Evolutionary conservation across 805 yeast species (phyloP).

Genomic region (Candida maesae): DNA sequence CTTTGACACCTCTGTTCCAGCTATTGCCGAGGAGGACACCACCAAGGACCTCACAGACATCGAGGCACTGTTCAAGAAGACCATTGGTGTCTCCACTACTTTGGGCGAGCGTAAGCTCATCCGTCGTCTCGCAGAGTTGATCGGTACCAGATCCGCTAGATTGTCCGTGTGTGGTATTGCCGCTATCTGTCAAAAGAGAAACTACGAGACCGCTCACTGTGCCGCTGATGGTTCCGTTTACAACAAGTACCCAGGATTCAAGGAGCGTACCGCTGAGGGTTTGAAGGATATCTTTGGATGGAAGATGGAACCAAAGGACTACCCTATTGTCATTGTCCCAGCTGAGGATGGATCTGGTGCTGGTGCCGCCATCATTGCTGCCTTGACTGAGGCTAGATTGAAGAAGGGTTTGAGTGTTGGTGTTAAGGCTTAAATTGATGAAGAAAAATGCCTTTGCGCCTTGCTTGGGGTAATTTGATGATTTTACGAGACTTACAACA

Average conservation of each 20-base stretch:
- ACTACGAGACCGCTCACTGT: constrained; percentile 70
- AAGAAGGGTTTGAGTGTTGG: constrained; percentile 70
- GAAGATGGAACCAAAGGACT: constrained; percentile 45
- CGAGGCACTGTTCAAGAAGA: constrained; percentile 55
- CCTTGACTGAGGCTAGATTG: constrained; percentile 80
- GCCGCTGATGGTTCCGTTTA: constrained; percentile 98
- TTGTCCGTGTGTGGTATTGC: constrained; percentile 93
- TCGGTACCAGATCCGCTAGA: constrained; percentile 92
- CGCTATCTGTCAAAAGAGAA: constrained; percentile 86
- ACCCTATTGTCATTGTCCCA: constrained; percentile 81
- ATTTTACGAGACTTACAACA: constrained; percentile 3
- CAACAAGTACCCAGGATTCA: constrained; percentile 90
- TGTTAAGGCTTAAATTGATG: constrained; percentile 20
- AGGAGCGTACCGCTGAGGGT: constrained; percentile 83
- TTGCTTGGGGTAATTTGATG: too few species aligned
- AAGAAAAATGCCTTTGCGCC: too few species aligned
- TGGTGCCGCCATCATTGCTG: constrained; percentile 98
- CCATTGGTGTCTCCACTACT: constrained; percentile 63
- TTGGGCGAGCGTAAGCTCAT: constrained; percentile 76
- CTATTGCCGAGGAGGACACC: constrained; percentile 85
- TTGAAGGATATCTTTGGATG: constrained; percentile 87
- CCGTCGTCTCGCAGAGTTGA: constrained; percentile 77
- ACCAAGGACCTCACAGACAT: constrained; percentile 78
- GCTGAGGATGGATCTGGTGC: constrained; percentile 99
- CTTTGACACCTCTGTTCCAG: constrained; percentile 87